A percentile compares a stretch with the other conserved stretches of the same genome.
Evolutionary conservation across 139 green algal species (phyloP).

Genomic region (Gonium pectorale): DNA sequence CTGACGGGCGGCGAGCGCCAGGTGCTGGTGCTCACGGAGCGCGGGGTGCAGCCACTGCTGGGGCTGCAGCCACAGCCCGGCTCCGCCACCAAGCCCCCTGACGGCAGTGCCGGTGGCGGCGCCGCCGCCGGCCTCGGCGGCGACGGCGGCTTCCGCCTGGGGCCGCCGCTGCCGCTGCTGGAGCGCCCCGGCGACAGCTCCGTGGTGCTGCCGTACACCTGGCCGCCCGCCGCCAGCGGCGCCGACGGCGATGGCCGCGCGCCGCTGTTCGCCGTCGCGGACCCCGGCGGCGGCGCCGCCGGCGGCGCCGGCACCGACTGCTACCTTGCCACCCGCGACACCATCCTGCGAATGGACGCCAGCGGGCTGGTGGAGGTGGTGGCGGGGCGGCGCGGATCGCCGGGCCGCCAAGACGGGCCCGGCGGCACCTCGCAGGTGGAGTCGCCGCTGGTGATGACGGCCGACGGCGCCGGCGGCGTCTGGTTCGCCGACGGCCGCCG

Average conservation of each 20-base stretch:
- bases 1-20: not conserved
- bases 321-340: slow-evolving; percentile 15
- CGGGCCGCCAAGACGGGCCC: not conserved
- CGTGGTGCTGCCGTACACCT: not conserved
- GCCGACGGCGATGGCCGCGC: not conserved
- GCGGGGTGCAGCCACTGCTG: not conserved
- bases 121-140: not conserved
- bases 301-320: not conserved
- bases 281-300: not conserved
- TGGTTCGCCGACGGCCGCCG: not conserved
- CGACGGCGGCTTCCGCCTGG: not conserved
- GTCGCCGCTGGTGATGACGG: not conserved
- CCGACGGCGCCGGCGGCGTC: not conserved
- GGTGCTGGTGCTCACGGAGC: not conserved
- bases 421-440: not conserved
- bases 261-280: not conserved
- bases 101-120: not conserved
- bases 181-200: not conserved
- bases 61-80: not conserved
- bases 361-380: not conserved
- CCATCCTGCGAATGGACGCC: not conserved
- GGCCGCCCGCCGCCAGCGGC: not conserved
- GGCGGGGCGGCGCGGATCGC: not conserved
- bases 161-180: slow-evolving; percentile 14
- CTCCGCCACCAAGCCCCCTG: not conserved